These are phyloP conservation scores for Prunus mume DNA, from an alignment of 306 rosid species.

Conservation along the genomic window DNA sequence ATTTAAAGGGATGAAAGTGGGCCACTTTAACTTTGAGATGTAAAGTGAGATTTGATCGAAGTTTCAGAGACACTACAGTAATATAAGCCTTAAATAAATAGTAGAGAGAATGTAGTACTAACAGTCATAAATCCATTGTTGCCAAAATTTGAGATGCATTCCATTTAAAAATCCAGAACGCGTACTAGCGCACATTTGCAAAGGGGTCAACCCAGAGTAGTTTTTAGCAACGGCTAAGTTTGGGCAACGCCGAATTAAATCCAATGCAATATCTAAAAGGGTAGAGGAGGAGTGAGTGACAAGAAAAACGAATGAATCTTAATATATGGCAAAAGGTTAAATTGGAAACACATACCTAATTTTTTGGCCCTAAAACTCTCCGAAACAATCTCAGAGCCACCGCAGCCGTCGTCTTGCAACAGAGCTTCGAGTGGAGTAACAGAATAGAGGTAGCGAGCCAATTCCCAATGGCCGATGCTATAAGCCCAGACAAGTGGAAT, in stretches of 20 bases:
- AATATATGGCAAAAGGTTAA: neutral
- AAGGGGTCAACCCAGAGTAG: neutral
- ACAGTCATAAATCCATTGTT: slow-evolving; percentile 7
- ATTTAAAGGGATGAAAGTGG: no score
- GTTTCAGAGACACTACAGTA: no score
- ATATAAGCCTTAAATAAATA: no score
- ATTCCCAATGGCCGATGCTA: neutral
- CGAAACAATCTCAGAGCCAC: neutral
- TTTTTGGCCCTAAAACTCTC: neutral
- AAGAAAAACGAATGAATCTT: neutral
- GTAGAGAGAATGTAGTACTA: neutral
- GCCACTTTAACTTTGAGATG: no score
- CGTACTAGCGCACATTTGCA: neutral
- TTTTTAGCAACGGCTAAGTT: neutral
- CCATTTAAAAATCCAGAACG: neutral
- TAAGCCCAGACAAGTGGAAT: neutral
- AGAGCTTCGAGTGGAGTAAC: neutral
- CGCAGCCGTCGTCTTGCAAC: neutral
- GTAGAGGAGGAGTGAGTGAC: no score
- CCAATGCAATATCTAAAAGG: neutral
- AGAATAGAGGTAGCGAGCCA: slow-evolving; percentile 18
- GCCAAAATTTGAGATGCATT: neutral
- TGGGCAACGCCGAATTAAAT: neutral
- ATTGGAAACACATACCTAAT: neutral
- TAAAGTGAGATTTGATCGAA: no score